These are phyloP conservation scores for Mycena belliarum DNA, from an alignment of 768 basidiomycete species.

Conservation along the genomic window DNA sequence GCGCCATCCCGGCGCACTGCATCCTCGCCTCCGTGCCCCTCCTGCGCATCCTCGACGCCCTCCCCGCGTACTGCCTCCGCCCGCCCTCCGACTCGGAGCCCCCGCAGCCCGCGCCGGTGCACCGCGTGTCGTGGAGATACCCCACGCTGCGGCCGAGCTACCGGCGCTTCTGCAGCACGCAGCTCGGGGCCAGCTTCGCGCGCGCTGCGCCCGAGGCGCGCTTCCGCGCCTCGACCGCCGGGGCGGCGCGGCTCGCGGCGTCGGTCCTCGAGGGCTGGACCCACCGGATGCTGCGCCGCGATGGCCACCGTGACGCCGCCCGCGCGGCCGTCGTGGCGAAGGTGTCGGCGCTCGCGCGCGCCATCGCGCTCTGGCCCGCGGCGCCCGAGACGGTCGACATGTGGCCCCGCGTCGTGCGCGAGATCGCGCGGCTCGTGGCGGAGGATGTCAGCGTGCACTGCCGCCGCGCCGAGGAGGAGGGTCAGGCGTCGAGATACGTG, in stretches of 20 bases:
- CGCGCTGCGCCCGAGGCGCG: constrained; percentile 54
- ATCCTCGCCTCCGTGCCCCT: constrained; percentile 73
- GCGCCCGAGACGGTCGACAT: not conserved
- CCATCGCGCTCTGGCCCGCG: constrained; percentile 31
- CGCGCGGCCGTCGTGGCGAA: too few relatives aligned
- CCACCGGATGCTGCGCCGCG: constrained; percentile 43
- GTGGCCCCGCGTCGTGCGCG: constrained; percentile 5
- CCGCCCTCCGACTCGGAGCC: constrained; percentile 26
- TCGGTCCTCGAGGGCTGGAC: constrained; percentile 73
- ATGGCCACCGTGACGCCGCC: constrained; percentile 27
- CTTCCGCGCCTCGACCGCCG: constrained; percentile 64
- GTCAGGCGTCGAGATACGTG: too few relatives aligned
- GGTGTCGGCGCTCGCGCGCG: constrained; percentile 33
- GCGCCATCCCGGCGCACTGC: constrained; percentile 63
- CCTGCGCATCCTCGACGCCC: constrained; percentile 58
- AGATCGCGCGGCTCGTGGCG: constrained; percentile 7
- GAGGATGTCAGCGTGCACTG: constrained; percentile 1
- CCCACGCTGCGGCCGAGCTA: constrained; percentile 59
- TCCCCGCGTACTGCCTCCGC: constrained; percentile 70
- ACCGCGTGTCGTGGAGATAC: constrained; percentile 44
- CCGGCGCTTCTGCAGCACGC: constrained; percentile 70
- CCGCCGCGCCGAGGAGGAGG: not conserved
- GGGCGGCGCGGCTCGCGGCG: constrained; percentile 67
- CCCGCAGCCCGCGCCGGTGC: constrained; percentile 29
- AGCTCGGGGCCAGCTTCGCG: constrained; percentile 65